Evolutionary conservation across 2,329 filamentous ascomycete genomes (phyloP), one percentile per base, ranked within the genome.

Genomic region (Stagonosporopsis rhizophila): DNA sequence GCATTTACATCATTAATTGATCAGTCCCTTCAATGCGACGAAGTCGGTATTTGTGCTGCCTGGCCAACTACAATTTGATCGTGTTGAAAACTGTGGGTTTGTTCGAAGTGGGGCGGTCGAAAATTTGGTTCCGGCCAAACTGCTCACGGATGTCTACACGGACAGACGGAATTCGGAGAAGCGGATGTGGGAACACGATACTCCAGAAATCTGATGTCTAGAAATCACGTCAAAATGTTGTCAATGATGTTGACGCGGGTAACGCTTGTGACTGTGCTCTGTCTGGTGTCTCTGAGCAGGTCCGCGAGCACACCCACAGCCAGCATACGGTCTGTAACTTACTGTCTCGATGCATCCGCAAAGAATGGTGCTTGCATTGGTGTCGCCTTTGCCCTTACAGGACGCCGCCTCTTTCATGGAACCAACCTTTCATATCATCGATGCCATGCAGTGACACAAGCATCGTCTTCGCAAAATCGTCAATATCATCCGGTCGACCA

Each of bases 371-470:
- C 30, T n/a, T n/a, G 30, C n/a, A 28, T 3, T 11, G 27, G 12
- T 28, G 27, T 28, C 3, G 28, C n/a, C 19, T 15, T 6, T 27
- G 5, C 8, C 32, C 23, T 56, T 27, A 56, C 6, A 68, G 41
- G 3, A 19, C 42, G 1, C 64, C 67, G 9, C 69, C 71, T 35
- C 59, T 50, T 17, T 55, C 58, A 28, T 69, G 52, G 25, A 72
- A 69, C 70, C 71, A 74, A 8, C 66, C 71, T 46, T 59, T 65
- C 6, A 72, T 61, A 22, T 72, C 69, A 44, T 75, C 70, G 8
- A 68, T 61, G 0, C 71, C 70, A 50, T 70, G 58, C 2, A 69
- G 19, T 3, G 64, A 58, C 3, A 69, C 58, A 47, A 75, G 54
- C 17, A 75, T 54, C 53, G 71, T 72, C 17, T 60, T 67, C 6